Percentiles rank a stretch among this genome's conserved stretches.
Conservation (phyloP, 2,329 filamentous ascomycete genomes). For the Colletotrichum aenigma region DNA sequence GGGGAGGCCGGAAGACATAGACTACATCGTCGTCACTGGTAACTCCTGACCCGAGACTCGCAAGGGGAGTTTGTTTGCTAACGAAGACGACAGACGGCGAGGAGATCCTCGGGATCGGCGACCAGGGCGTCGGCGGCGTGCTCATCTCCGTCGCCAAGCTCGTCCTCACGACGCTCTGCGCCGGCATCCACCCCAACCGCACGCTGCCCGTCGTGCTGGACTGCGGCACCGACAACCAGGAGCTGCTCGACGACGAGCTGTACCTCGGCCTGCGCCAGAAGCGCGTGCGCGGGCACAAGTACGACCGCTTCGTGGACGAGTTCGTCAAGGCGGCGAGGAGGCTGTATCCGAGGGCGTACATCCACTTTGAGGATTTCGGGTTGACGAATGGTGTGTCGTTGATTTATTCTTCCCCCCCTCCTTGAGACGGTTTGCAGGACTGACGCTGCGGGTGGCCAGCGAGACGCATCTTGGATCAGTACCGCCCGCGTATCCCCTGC, state of each 20-base stretch:
- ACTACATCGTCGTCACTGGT: slow-evolving; percentile 88
- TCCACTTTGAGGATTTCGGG: slow-evolving; percentile 92
- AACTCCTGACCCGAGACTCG: slow-evolving; percentile 10
- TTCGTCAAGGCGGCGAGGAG: slow-evolving; percentile 74
- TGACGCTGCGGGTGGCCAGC: no score
- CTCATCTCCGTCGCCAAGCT: slow-evolving; percentile 86
- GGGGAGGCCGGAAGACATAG: slow-evolving; percentile 75
- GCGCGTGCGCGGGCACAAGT: slow-evolving; percentile 71
- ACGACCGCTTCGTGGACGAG: slow-evolving; percentile 76
- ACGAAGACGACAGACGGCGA: slow-evolving; percentile 50
- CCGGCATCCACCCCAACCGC: slow-evolving; percentile 81
- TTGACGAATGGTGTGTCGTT: slow-evolving; percentile 58
- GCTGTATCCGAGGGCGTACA: slow-evolving; percentile 78
- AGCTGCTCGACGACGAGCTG: slow-evolving; percentile 74
- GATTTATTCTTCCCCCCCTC: background rate
- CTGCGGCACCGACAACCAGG: slow-evolving; percentile 82
- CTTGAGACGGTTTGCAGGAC: no score
- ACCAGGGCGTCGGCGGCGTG: slow-evolving; percentile 85
- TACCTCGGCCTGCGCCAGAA: slow-evolving; percentile 77
- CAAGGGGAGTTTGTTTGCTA: background rate
- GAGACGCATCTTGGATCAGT: slow-evolving; percentile 75
- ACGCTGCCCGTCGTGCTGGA: slow-evolving; percentile 84
- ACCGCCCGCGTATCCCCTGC: slow-evolving; percentile 75
- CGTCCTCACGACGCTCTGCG: slow-evolving; percentile 81
- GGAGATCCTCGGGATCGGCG: slow-evolving; percentile 85